Conservation (phyloP, 2,329 filamentous ascomycete species). For the Talaromyces sp. region DNA sequence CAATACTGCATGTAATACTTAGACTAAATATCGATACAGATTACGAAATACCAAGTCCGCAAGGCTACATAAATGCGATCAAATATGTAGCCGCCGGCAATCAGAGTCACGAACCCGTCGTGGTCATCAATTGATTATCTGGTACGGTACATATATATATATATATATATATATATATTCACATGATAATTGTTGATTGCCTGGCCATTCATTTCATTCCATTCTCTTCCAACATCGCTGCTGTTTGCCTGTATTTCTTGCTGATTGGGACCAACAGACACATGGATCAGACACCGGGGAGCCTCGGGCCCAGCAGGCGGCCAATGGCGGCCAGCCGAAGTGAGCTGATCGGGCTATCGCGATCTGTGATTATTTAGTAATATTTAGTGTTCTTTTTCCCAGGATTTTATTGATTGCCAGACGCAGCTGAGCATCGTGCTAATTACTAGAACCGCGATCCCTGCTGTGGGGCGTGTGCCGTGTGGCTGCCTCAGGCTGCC, state of each 20-base stretch:
- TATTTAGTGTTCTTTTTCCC: not conserved
- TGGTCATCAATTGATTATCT: not conserved
- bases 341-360: not conserved
- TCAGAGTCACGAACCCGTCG: not conserved
- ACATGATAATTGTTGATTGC: too few species aligned
- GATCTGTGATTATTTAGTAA: not conserved
- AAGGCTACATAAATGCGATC: too few species aligned
- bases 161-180: too few species aligned
- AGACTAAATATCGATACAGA: too few species aligned
- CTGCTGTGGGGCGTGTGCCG: not conserved
- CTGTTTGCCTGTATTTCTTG: not conserved
- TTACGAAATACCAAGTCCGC: too few species aligned
- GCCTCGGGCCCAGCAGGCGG: not conserved
- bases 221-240: too few species aligned
- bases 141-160: too few species aligned
- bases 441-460: too few species aligned
- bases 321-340: not conserved
- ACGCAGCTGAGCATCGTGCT: not conserved
- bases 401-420: too few species aligned
- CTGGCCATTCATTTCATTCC: too few species aligned
- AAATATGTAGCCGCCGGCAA: too few species aligned
- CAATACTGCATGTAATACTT: too few species aligned
- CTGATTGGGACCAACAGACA: not conserved
- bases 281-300: not conserved
- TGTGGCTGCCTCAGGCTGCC: not conserved